Evolutionary conservation across 108 stramenopile species (phyloP).

Genomic region (Bacterosira constricta): DNA sequence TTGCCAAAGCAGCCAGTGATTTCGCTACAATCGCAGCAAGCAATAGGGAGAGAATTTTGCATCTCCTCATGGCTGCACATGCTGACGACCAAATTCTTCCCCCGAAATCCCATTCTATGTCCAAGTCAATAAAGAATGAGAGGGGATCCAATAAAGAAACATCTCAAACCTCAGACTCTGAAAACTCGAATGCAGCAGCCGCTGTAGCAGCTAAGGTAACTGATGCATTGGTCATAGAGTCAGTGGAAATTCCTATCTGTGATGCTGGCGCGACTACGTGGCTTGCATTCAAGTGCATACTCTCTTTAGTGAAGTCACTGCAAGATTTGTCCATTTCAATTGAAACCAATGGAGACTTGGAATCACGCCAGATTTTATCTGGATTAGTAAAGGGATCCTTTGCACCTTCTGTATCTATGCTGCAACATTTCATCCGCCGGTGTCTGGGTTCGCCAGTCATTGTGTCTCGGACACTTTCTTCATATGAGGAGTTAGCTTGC

Average conservation of each 20-base stretch:
- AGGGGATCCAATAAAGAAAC: conserved; percentile 30
- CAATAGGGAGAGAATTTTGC: conserved; percentile 75
- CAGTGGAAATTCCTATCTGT: conserved; percentile 31
- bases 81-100: conserved; percentile 39
- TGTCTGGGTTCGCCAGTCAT: conserved; percentile 70
- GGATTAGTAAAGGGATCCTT: conserved; percentile 60
- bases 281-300: conserved; percentile 50
- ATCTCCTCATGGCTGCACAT: conserved; percentile 58
- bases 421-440: conserved; percentile 87
- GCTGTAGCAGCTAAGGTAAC: conserved; percentile 37
- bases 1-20: conserved; percentile 75
- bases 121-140: conserved; percentile 12
- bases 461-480: conserved; percentile 56
- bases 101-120: neutral
- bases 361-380: conserved; percentile 2
- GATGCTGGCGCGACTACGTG: conserved; percentile 48
- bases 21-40: conserved; percentile 81
- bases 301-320: conserved; percentile 33
- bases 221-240: conserved; percentile 12
- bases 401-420: conserved; percentile 69
- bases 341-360: neutral
- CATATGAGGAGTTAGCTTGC: conserved; percentile 62
- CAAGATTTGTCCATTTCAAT: conserved; percentile 10
- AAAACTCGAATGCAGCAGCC: conserved; percentile 31
- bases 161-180: conserved; percentile 14